Conservation (phyloP, 345 rosid species). For the Aquilaria yunnanensis region DNA sequence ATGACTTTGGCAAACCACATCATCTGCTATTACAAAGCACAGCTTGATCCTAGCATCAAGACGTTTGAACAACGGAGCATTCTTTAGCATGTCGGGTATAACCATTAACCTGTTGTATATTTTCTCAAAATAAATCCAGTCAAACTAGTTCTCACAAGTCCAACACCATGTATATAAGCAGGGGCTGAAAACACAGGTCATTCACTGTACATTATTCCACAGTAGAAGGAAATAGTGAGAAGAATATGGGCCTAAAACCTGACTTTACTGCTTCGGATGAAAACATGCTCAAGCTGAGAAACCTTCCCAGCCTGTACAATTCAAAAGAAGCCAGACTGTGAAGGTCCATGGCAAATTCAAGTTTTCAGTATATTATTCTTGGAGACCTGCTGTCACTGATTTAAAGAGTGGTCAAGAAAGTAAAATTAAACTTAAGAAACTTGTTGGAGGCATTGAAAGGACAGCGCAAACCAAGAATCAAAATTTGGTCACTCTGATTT, state of each 20-base stretch:
- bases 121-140: slow-evolving; percentile 3
- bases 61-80: slow-evolving; percentile 97
- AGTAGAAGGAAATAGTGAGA: not conserved
- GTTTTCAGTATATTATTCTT: too few relatives aligned
- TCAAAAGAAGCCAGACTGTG: not conserved
- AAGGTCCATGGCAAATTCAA: too few relatives aligned
- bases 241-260: slow-evolving; percentile 30
- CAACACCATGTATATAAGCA: not conserved
- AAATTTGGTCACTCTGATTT: too few relatives aligned
- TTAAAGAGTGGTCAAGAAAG: too few relatives aligned
- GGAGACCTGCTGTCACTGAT: too few relatives aligned
- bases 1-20: slow-evolving; percentile 1
- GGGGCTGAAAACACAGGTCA: too few relatives aligned
- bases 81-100: slow-evolving; percentile 99
- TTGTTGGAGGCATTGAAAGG: too few relatives aligned
- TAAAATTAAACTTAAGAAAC: too few relatives aligned
- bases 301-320: slow-evolving; percentile 80
- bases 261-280: slow-evolving; percentile 97
- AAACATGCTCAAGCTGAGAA: slow-evolving; percentile 97
- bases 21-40: slow-evolving; percentile 29
- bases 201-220: too few relatives aligned
- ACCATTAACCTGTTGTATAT: slow-evolving; percentile 78
- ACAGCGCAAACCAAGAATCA: too few relatives aligned
- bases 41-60: slow-evolving; percentile 85
- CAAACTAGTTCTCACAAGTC: not conserved